These are phyloP conservation scores for Colletotrichum falcatum DNA, from an alignment of 2,329 filamentous ascomycete genomes.

Conservation along the genomic window DNA sequence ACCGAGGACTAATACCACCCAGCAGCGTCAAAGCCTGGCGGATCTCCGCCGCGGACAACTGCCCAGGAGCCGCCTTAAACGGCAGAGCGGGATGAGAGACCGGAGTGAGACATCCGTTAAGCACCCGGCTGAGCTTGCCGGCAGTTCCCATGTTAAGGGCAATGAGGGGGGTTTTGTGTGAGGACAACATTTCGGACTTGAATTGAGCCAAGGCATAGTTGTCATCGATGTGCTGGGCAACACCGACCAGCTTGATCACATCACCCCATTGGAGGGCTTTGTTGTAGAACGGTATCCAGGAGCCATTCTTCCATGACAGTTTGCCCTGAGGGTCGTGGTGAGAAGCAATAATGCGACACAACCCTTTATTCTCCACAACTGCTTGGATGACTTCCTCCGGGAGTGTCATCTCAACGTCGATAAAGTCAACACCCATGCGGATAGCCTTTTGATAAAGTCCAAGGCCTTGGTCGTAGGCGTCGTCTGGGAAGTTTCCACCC, in stretches of 20 bases:
- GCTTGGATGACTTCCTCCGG: constrained; percentile 79
- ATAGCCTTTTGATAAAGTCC: constrained; percentile 83
- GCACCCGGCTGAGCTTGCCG: constrained; percentile 89
- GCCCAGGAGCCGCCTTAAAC: constrained; percentile 92
- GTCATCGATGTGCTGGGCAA: constrained; percentile 81
- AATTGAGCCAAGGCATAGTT: constrained; percentile 89
- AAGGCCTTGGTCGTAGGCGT: constrained; percentile 76
- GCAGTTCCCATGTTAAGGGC: constrained; percentile 93
- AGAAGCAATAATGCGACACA: constrained; percentile 90
- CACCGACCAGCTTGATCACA: constrained; percentile 92
- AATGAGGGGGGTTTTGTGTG: constrained; percentile 87
- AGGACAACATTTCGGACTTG: constrained; percentile 77
- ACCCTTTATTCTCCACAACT: constrained; percentile 74
- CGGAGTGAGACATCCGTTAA: constrained; percentile 94
- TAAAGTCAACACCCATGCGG: constrained; percentile 88
- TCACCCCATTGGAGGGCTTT: constrained; percentile 90
- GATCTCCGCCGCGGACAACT: constrained; percentile 91
- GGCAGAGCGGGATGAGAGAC: constrained; percentile 92
- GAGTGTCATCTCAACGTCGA: constrained; percentile 92
- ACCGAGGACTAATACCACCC: constrained; percentile 79
- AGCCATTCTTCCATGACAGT: constrained; percentile 91
- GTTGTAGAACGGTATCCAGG: constrained; percentile 93
- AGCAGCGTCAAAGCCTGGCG: constrained; percentile 81
- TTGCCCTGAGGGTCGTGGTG: constrained; percentile 87
- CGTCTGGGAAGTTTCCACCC: constrained; percentile 88